phyloP scores from a whole-genome alignment of 2,329 filamentous ascomycete genomes.

The Scopulariopsis brevicaulis region DNA sequence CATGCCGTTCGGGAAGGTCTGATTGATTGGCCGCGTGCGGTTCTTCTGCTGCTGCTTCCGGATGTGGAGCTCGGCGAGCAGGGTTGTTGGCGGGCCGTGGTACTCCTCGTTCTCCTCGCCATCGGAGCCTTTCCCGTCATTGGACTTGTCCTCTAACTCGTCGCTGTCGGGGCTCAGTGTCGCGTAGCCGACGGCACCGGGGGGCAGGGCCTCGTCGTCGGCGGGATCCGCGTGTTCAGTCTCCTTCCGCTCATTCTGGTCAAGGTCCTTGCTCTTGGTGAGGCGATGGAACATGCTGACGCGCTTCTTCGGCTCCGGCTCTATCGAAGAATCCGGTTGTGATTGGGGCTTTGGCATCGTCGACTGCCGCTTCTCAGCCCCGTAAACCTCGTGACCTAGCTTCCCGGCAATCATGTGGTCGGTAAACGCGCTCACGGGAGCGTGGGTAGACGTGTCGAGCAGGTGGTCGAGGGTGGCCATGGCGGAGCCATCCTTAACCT shows the following conservation, averaged over 20 bases:
- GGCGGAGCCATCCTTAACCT: slow-evolving; percentile 67
- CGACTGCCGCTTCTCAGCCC: slow-evolving; percentile 37
- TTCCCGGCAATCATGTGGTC: slow-evolving; percentile 76
- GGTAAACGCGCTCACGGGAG: slow-evolving; percentile 84
- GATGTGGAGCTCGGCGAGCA: slow-evolving; percentile 83
- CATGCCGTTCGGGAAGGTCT: slow-evolving; percentile 61
- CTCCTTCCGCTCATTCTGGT: not conserved
- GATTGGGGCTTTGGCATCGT: slow-evolving; percentile 15
- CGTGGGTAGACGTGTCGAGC: slow-evolving; percentile 75
- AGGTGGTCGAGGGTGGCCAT: slow-evolving; percentile 85
- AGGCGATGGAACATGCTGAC: slow-evolving; percentile 4
- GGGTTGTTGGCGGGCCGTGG: slow-evolving; percentile 70
- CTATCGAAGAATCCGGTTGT: slow-evolving; percentile 9
- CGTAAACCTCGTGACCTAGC: slow-evolving; percentile 66
- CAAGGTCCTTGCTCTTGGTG: not conserved
- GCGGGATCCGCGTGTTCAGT: not conserved
- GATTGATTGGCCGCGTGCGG: slow-evolving; percentile 54
- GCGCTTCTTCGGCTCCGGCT: slow-evolving; percentile 29
- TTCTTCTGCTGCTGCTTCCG: slow-evolving; percentile 81
- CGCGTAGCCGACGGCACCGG: slow-evolving; percentile 11
- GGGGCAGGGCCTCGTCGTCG: slow-evolving; percentile 4
- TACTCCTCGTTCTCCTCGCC: slow-evolving; percentile 35
- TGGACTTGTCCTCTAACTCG: slow-evolving; percentile 4
- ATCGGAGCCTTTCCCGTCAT: slow-evolving; percentile 16
- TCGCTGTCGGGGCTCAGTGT: slow-evolving; percentile 3